A percentile compares a stretch with the other conserved stretches of the same genome.
These are phyloP conservation scores for Moricandia moricandioides DNA, from an alignment of 345 rosid species.

Conservation along the genomic window DNA sequence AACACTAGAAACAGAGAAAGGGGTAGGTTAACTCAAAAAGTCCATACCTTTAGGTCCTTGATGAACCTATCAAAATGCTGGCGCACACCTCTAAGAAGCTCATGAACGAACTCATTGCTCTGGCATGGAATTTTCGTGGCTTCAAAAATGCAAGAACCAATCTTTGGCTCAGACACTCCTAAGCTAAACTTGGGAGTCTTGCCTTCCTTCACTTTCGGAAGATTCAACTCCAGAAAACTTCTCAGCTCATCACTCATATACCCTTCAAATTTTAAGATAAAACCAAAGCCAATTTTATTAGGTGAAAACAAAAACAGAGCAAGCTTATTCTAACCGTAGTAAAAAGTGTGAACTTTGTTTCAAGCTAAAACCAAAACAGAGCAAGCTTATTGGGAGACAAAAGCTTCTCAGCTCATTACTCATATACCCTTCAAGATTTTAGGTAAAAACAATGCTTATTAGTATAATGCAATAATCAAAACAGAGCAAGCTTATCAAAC, in stretches of 20 bases:
- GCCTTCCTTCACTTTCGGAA: conserved; percentile 81
- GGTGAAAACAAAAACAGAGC: not conserved
- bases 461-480: too few species aligned
- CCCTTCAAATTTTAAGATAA: conserved; percentile 27
- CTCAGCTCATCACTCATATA: conserved; percentile 85
- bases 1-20: not conserved
- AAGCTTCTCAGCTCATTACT: too few species aligned
- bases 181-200: conserved; percentile 75
- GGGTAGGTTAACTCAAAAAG: not conserved
- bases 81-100: conserved; percentile 86
- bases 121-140: conserved; percentile 80
- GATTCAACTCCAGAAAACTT: conserved; percentile 79
- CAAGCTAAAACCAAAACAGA: not conserved
- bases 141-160: conserved; percentile 81
- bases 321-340: not conserved
- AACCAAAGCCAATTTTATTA: not conserved
- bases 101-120: conserved; percentile 78
- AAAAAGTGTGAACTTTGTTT: not conserved
- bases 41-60: conserved; percentile 82
- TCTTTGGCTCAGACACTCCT: conserved; percentile 83
- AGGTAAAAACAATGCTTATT: too few species aligned
- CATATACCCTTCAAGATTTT: too few species aligned
- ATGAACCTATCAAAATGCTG: conserved; percentile 78
- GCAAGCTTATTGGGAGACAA: too few species aligned
- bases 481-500: too few species aligned